Conservation (phyloP, 1,284 basidiomycete species). For the Marasmius tenuissimus region DNA sequence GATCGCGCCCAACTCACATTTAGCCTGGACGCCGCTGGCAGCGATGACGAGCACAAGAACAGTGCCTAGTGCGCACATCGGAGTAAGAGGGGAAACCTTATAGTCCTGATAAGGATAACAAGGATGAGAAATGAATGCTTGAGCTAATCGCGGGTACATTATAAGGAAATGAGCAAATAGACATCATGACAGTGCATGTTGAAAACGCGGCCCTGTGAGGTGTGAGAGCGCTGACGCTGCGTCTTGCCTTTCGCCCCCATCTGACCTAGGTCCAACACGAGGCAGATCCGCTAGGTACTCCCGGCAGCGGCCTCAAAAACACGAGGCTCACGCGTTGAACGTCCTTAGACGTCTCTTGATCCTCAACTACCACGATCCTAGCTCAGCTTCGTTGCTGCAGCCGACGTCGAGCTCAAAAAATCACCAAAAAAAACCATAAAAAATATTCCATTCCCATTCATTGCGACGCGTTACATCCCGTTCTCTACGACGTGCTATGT, state of each 20-base stretch:
- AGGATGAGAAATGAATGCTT: not conserved
- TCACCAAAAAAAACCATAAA: constrained; percentile 20
- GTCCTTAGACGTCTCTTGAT: constrained; percentile 22
- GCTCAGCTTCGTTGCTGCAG: constrained; percentile 16
- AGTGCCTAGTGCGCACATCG: too few relatives aligned
- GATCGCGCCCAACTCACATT: too few relatives aligned
- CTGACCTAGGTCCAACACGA: constrained; percentile 39
- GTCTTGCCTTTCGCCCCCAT: constrained; percentile 11
- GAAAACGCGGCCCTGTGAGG: not conserved
- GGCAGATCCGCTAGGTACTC: constrained; percentile 25
- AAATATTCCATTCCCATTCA: constrained; percentile 10
- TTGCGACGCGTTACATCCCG: constrained; percentile 11
- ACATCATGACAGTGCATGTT: not conserved
- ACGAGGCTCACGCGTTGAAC: constrained; percentile 40
- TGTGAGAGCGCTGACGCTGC: not conserved
- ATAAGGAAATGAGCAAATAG: not conserved
- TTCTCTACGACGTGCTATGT: constrained; percentile 21
- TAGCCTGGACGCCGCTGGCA: too few relatives aligned
- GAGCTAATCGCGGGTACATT: not conserved
- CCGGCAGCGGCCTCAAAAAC: constrained; percentile 27
- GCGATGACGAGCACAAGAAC: too few relatives aligned
- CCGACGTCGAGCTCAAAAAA: constrained; percentile 9
- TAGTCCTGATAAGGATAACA: too few relatives aligned
- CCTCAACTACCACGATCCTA: constrained; percentile 13
- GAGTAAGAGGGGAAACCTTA: too few relatives aligned